phyloP scores from a whole-genome alignment of 345 rosid species.

The Gossypioides kirkii region DNA sequence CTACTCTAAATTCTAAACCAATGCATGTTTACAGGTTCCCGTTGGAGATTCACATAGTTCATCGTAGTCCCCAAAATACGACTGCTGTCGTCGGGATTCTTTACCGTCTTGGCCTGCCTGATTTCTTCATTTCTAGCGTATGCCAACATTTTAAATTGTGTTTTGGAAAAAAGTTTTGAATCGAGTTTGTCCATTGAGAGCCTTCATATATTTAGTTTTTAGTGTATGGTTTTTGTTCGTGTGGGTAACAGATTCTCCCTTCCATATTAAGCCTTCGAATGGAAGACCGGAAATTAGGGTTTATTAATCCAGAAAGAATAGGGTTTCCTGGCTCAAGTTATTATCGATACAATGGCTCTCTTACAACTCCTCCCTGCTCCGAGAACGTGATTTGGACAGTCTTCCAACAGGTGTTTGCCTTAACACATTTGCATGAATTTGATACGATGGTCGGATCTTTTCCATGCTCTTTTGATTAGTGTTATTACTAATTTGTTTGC shows the following conservation, averaged over 20 bases:
- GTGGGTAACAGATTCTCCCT: conserved; percentile 21
- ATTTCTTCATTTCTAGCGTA: conserved; percentile 50
- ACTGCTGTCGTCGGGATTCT: conserved; percentile 48
- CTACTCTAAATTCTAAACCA: background rate
- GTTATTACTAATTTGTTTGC: background rate
- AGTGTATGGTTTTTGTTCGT: too few species aligned
- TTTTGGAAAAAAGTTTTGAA: background rate
- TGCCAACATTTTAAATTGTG: background rate
- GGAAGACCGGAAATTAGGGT: conserved; percentile 27
- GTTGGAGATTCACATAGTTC: conserved; percentile 66
- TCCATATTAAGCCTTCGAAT: conserved; percentile 23
- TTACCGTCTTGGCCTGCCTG: conserved; percentile 46
- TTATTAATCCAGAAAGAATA: conserved; percentile 39
- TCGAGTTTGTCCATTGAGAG: too few species aligned
- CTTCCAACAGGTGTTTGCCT: conserved; percentile 28
- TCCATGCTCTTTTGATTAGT: too few species aligned
- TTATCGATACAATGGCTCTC: conserved; percentile 62
- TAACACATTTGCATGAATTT: too few species aligned
- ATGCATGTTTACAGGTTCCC: conserved; percentile 27
- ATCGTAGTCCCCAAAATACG: conserved; percentile 27
- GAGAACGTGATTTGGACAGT: conserved; percentile 72
- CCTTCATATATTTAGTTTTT: too few species aligned
- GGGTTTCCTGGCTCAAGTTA: conserved; percentile 42
- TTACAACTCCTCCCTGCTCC: conserved; percentile 65
- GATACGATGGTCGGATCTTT: too few species aligned